Conservation (phyloP, 2,329 filamentous ascomycete species). For the Colletotrichum tropicicola region DNA sequence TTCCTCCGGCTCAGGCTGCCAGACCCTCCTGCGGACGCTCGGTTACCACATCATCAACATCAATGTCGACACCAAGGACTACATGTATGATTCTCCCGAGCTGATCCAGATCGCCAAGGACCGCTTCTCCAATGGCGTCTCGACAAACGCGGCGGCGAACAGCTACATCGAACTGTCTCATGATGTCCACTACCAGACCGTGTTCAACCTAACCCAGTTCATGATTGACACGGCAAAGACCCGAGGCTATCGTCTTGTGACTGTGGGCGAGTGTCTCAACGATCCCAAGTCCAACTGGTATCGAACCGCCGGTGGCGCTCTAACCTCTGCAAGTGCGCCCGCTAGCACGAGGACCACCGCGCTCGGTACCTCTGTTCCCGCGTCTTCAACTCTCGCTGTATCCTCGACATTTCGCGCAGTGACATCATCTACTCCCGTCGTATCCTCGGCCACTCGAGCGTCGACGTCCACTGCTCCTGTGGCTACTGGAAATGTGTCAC, state of each 20-base stretch:
- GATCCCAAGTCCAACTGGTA: conserved; percentile 64
- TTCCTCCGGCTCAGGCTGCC: conserved; percentile 24
- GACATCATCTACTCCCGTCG: not conserved
- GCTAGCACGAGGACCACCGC: conserved; percentile 24
- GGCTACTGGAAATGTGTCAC: conserved; percentile 37
- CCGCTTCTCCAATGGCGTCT: conserved; percentile 49
- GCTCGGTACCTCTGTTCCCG: not conserved
- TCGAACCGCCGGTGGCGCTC: conserved; percentile 39
- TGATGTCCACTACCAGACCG: conserved; percentile 48
- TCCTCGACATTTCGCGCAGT: not conserved
- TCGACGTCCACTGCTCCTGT: not conserved
- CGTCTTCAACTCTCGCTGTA: not conserved
- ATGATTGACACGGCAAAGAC: conserved; percentile 51
- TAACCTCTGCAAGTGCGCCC: conserved; percentile 24
- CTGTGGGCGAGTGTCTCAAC: conserved; percentile 65
- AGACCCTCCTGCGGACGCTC: conserved; percentile 39
- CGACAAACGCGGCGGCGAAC: conserved; percentile 33
- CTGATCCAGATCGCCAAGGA: conserved; percentile 53
- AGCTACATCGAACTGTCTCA: conserved; percentile 56
- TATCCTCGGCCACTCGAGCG: not conserved
- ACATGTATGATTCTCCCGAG: conserved; percentile 58
- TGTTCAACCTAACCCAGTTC: conserved; percentile 42
- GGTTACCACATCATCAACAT: conserved; percentile 67
- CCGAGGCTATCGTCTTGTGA: conserved; percentile 57
- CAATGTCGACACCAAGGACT: conserved; percentile 71